A percentile compares a stretch with the other conserved stretches of the same genome.
These are phyloP conservation scores for Hippophae rhamnoides DNA, from an alignment of 306 rosid species.

Conservation along the genomic window DNA sequence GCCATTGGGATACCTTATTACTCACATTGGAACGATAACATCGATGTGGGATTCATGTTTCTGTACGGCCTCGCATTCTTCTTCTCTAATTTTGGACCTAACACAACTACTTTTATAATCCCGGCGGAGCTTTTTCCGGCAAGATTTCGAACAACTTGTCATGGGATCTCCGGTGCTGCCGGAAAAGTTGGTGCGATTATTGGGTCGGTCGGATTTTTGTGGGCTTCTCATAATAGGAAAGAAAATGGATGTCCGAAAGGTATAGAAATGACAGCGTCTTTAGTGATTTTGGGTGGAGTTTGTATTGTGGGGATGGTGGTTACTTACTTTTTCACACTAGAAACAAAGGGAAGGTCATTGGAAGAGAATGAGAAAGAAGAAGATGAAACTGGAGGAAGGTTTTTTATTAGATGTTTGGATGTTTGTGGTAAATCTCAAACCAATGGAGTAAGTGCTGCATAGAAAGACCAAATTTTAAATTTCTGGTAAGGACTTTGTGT, in stretches of 20 bases:
- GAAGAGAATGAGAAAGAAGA: constrained; percentile 60
- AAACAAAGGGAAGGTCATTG: constrained; percentile 58
- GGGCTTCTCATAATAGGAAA: constrained; percentile 25
- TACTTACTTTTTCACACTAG: constrained; percentile 51
- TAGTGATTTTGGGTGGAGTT: constrained; percentile 50
- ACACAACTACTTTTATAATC: constrained; percentile 72
- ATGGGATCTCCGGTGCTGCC: constrained; percentile 65
- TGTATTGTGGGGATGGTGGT: constrained; percentile 44
- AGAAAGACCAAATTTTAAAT: no score
- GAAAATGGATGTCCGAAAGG: constrained; percentile 18
- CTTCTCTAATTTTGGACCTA: constrained; percentile 84
- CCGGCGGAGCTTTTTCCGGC: constrained; percentile 82
- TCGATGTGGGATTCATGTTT: constrained; percentile 27
- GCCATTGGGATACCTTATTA: constrained; percentile 52
- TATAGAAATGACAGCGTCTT: background rate
- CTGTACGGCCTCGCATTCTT: constrained; percentile 64
- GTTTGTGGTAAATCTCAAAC: no score
- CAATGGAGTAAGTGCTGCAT: no score
- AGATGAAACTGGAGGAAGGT: background rate
- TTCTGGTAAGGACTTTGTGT: no score
- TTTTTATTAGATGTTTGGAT: no score
- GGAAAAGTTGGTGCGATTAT: constrained; percentile 71
- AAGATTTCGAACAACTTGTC: constrained; percentile 66
- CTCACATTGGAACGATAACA: constrained; percentile 12
- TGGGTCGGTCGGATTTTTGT: constrained; percentile 53